Conservation (phyloP, 176 grass and related monocot genomes). For the Carex littledalei region DNA sequence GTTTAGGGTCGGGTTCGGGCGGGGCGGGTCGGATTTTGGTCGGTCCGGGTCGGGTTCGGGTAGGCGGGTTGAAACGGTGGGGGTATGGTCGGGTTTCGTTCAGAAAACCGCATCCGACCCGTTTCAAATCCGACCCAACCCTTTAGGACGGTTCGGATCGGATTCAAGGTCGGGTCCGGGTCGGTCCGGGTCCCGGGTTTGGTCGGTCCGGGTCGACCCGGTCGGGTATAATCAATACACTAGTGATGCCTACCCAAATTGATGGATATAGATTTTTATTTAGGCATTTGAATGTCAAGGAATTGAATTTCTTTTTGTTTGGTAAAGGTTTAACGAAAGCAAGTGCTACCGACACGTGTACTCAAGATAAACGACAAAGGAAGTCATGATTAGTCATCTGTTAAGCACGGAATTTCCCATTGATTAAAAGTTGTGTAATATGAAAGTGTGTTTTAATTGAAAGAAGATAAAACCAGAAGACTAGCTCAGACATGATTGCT, state of each 20-base stretch:
- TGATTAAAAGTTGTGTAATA: neutral
- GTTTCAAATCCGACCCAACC: no score
- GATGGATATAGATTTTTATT: neutral
- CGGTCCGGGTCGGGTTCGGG: no score
- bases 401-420: neutral
- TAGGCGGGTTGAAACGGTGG: no score
- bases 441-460: neutral
- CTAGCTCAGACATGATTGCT: neutral
- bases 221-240: no score
- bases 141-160: no score
- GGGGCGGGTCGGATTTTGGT: no score
- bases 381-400: neutral
- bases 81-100: no score
- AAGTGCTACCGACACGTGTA: neutral
- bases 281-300: neutral
- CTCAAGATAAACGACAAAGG: neutral
- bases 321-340: neutral
- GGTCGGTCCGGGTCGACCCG: no score
- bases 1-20: no score
- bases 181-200: no score
- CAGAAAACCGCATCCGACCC: no score
- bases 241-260: constrained; percentile 16
- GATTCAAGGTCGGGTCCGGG: no score
- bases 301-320: neutral
- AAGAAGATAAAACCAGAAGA: constrained; percentile 10